These are phyloP conservation scores for Aphanomyces invadans DNA, from an alignment of 352 stramenopile species.

Conservation along the genomic window DNA sequence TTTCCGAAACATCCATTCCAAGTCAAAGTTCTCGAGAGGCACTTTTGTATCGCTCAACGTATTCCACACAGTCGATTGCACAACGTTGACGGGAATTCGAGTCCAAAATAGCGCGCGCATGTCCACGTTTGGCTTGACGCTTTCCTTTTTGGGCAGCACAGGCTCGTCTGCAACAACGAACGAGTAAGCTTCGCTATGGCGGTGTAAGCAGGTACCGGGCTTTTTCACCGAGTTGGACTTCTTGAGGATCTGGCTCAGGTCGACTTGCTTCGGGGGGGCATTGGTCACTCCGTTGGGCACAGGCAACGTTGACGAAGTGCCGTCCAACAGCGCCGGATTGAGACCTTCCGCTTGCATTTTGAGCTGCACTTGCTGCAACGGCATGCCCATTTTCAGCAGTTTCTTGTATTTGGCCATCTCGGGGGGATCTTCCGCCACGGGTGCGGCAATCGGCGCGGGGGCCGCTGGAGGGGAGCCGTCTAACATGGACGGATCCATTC, in stretches of 20 bases:
- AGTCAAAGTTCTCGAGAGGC: constrained; percentile 63
- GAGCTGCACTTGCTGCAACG: constrained; percentile 87
- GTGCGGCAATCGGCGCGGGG: background rate
- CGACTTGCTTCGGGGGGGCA: background rate
- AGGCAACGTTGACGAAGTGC: constrained; percentile 20
- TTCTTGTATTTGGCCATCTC: constrained; percentile 89
- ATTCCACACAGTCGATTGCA: constrained; percentile 83
- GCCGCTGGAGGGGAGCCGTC: constrained; percentile 35
- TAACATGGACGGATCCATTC: constrained; percentile 52
- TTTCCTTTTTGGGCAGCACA: constrained; percentile 76
- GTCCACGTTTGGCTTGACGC: constrained; percentile 81
- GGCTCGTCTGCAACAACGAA: constrained; percentile 36
- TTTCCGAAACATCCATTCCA: constrained; percentile 87
- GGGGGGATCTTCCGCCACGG: background rate
- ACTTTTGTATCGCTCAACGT: constrained; percentile 66
- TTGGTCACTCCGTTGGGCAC: too few relatives aligned
- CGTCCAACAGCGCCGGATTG: constrained; percentile 56
- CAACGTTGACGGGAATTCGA: constrained; percentile 75
- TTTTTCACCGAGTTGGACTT: background rate
- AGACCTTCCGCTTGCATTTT: constrained; percentile 83
- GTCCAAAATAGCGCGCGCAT: constrained; percentile 86
- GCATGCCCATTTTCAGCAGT: constrained; percentile 87
- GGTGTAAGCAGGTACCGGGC: constrained; percentile 1
- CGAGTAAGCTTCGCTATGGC: background rate
- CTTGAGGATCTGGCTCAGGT: constrained; percentile 12